phyloP scores from a whole-genome alignment of 192 early-diverging fungal genomes.

The Rhizophagus clarus region DNA sequence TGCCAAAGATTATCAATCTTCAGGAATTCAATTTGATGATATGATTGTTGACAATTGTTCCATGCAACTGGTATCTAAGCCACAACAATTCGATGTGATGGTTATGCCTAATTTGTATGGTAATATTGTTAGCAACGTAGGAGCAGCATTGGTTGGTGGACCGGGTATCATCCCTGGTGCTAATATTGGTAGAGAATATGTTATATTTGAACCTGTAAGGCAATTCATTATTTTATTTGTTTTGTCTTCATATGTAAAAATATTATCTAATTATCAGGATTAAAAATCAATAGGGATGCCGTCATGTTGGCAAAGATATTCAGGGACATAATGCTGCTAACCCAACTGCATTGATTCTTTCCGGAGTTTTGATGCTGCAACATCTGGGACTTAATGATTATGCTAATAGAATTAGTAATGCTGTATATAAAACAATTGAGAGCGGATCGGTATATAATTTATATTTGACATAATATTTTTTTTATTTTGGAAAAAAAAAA shows the following conservation, averaged over 20 bases:
- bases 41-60: slow-evolving; percentile 99
- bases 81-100: slow-evolving; percentile 99
- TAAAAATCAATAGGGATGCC: slow-evolving; percentile 68
- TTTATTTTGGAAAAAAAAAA: background rate
- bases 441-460: slow-evolving; percentile 59
- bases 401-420: slow-evolving; percentile 88
- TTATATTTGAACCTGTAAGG: slow-evolving; percentile 93
- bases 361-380: slow-evolving; percentile 94
- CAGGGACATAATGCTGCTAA: slow-evolving; percentile 95
- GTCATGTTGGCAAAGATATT: slow-evolving; percentile 97
- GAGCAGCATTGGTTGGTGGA: slow-evolving; percentile 94
- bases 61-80: slow-evolving; percentile 98
- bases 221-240: slow-evolving; percentile 9
- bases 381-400: slow-evolving; percentile 89
- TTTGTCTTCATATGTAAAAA: background rate
- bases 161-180: slow-evolving; percentile 95
- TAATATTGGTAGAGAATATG: slow-evolving; percentile 97
- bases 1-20: slow-evolving; percentile 76
- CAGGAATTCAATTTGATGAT: slow-evolving; percentile 91
- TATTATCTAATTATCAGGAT: background rate
- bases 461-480: background rate
- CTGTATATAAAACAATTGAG: slow-evolving; percentile 87
- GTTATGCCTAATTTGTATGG: slow-evolving; percentile 99
- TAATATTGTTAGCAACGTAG: slow-evolving; percentile 98
- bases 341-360: slow-evolving; percentile 91